These are phyloP conservation scores for Schwanniomyces polymorphus DNA, from an alignment of 805 yeast genomes.

Conservation along the genomic window DNA sequence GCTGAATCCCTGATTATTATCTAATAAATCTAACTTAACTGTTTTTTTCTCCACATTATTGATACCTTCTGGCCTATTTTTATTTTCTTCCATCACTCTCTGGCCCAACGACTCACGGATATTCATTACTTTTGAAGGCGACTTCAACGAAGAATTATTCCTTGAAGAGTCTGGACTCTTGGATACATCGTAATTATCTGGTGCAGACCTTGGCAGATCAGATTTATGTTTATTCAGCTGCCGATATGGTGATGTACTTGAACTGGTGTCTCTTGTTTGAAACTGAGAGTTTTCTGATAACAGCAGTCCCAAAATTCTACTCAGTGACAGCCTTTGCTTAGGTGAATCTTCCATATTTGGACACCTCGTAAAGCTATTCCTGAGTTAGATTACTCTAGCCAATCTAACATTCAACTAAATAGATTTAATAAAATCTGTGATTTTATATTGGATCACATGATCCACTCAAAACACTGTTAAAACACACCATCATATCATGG, in stretches of 20 bases:
- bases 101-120: not conserved
- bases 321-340: not conserved
- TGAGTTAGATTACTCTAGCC: not conserved
- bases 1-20: conserved; percentile 37
- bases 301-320: not conserved
- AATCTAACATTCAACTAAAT: not conserved
- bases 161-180: not conserved
- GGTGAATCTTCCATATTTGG: not conserved
- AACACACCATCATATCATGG: too few relatives aligned
- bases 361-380: not conserved
- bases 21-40: conserved; percentile 52
- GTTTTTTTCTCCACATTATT: conserved; percentile 28
- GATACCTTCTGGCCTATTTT: not conserved
- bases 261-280: not conserved
- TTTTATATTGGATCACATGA: not conserved
- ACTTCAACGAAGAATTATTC: not conserved
- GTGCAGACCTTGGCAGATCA: not conserved
- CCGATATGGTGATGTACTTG: not conserved
- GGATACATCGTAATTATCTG: not conserved
- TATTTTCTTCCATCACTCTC: conserved; percentile 11
- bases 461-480: too few relatives aligned
- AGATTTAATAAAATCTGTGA: not conserved
- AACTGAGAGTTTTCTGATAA: not conserved
- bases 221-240: not conserved
- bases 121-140: not conserved